Conservation (phyloP, 2,329 filamentous ascomycete genomes). For the Botryotinia globosa region DNA sequence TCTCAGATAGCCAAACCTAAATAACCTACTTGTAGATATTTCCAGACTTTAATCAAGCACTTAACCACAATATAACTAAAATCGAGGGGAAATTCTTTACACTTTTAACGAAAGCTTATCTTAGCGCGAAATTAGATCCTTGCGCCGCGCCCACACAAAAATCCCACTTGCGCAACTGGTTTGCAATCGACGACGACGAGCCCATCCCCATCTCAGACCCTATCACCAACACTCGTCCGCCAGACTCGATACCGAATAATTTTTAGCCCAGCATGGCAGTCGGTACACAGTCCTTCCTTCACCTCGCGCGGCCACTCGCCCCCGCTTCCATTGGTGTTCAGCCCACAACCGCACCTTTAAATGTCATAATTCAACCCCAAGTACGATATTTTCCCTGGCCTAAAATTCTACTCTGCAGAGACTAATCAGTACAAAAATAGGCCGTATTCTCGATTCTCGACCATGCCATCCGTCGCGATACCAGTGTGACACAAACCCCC, state of each 20-base stretch:
- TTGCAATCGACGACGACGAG: constrained; percentile 21
- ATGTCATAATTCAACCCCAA: constrained; percentile 93
- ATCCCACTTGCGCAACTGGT: constrained; percentile 22
- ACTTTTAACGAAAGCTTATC: constrained; percentile 42
- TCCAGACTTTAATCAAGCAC: neutral
- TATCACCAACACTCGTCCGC: constrained; percentile 16
- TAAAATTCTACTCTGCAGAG: neutral
- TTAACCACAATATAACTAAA: neutral
- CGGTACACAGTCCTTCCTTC: constrained; percentile 78
- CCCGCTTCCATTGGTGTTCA: constrained; percentile 75
- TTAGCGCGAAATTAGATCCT: constrained; percentile 43
- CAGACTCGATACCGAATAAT: constrained; percentile 18
- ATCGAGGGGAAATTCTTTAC: constrained; percentile 17
- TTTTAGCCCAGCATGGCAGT: constrained; percentile 69
- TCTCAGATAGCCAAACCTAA: neutral
- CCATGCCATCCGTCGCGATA: constrained; percentile 78
- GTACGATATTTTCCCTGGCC: constrained; percentile 49
- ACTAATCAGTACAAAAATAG: constrained; percentile 40
- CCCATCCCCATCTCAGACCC: constrained; percentile 5
- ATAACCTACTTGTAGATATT: neutral
- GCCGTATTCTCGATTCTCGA: constrained; percentile 78
- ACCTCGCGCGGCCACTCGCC: constrained; percentile 88
- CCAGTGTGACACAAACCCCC: constrained; percentile 71
- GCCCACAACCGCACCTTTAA: constrained; percentile 84
- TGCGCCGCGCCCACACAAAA: constrained; percentile 23